A percentile compares a stretch with the other conserved stretches of the same genome.
These are phyloP conservation scores for Quercus aquifolioides DNA, from an alignment of 306 rosid species.

Conservation along the genomic window DNA sequence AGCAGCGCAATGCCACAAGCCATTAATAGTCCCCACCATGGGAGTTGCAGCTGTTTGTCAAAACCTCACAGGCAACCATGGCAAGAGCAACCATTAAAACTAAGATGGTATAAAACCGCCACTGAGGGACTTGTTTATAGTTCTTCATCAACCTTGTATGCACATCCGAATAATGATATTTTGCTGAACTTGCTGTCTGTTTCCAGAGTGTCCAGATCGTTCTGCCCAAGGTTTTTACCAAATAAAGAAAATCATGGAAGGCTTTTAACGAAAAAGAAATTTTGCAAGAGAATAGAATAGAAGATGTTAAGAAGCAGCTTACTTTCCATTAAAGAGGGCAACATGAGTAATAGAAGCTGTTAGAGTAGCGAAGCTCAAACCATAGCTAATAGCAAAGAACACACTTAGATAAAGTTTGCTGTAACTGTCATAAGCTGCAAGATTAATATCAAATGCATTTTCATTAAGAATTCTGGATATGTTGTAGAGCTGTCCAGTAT, in stretches of 20 bases:
- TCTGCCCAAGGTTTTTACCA: constrained; percentile 18
- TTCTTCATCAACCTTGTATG: constrained; percentile 80
- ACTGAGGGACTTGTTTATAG: constrained; percentile 65
- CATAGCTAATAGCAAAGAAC: constrained; percentile 64
- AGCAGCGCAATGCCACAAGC: constrained; percentile 51
- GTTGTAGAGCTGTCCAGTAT: constrained; percentile 47
- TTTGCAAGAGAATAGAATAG: background rate
- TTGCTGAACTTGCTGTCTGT: constrained; percentile 29
- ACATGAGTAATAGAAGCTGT: constrained; percentile 77
- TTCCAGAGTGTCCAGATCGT: constrained; percentile 44
- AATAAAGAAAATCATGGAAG: background rate
- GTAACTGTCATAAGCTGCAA: constrained; percentile 41
- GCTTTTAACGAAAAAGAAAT: background rate
- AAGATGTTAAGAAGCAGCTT: constrained; percentile 17
- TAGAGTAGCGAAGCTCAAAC: constrained; percentile 72
- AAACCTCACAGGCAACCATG: constrained; percentile 57
- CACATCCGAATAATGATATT: constrained; percentile 41
- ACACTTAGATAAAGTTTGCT: constrained; percentile 71
- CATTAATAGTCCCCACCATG: constrained; percentile 82
- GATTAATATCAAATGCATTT: constrained; percentile 43
- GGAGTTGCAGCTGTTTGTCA: constrained; percentile 74
- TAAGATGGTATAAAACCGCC: constrained; percentile 69
- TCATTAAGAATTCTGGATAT: constrained; percentile 45
- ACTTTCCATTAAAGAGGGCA: constrained; percentile 80
- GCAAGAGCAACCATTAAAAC: constrained; percentile 28